These are phyloP conservation scores for Jacaranda mimosifolia DNA, from an alignment of 257 asterid species.

Conservation along the genomic window DNA sequence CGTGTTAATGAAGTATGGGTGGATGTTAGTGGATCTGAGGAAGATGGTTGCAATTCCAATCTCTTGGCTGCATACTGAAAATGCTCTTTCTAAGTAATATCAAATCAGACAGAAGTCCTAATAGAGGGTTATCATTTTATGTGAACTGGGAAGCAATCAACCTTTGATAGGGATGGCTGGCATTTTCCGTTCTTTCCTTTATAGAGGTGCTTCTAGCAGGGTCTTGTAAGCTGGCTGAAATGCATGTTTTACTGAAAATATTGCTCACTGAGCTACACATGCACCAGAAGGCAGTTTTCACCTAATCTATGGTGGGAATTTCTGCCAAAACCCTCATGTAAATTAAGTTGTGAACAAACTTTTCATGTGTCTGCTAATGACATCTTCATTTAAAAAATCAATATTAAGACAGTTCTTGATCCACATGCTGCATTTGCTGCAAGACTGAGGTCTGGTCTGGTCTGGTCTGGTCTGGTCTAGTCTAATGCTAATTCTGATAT, in stretches of 20 bases:
- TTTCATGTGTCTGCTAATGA: background rate
- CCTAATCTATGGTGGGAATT: background rate
- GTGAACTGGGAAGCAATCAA: too few species aligned
- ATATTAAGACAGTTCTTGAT: background rate
- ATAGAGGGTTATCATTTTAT: too few species aligned
- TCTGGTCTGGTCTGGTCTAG: background rate
- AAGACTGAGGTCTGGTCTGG: background rate
- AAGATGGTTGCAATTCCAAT: constrained; percentile 53
- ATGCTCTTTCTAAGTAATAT: background rate
- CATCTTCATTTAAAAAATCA: background rate
- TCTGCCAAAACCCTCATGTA: constrained; percentile 19
- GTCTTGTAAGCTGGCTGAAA: background rate
- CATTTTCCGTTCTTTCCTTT: background rate
- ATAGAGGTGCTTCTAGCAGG: background rate
- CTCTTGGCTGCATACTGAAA: constrained; percentile 54
- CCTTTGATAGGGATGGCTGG: background rate
- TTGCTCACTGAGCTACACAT: background rate
- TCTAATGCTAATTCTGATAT: too few species aligned
- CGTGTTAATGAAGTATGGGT: constrained; percentile 90
- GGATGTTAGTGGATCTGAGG: constrained; percentile 66
- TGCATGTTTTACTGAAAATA: background rate
- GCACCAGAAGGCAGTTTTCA: background rate
- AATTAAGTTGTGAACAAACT: background rate
- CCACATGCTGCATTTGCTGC: background rate
- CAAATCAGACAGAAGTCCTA: background rate